Conservation (phyloP, 805 yeast genomes). For the Cyberlindnera japonica region DNA sequence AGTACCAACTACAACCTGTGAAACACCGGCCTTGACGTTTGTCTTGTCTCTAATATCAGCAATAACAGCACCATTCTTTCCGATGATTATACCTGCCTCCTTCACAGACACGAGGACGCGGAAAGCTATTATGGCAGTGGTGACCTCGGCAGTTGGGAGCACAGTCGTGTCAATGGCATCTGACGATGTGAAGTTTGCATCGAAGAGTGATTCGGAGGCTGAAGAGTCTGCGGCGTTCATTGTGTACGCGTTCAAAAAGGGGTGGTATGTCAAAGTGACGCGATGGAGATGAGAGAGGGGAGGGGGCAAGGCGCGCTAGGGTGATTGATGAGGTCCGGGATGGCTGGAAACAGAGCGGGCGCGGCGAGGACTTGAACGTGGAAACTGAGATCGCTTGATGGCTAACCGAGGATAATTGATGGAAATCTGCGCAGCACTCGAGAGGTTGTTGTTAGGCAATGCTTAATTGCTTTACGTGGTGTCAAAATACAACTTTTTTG, state of each 20-base stretch:
- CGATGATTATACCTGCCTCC: conserved; percentile 89
- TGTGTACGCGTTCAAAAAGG: not conserved
- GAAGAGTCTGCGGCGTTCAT: conserved; percentile 8
- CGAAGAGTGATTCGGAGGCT: conserved; percentile 26
- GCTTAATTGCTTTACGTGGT: no score
- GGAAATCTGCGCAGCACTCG: no score
- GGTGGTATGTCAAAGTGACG: not conserved
- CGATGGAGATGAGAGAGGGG: conserved; percentile 4
- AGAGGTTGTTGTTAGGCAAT: no score
- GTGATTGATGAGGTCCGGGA: no score
- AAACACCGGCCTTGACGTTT: conserved; percentile 80
- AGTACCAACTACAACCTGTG: conserved; percentile 74
- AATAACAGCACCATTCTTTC: conserved; percentile 77
- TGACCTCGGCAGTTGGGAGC: conserved; percentile 22
- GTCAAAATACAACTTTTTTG: no score
- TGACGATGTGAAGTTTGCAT: conserved; percentile 22
- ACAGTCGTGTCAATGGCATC: conserved; percentile 18
- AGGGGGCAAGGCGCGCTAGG: not conserved
- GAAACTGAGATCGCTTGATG: not conserved
- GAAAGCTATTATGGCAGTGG: conserved; percentile 27
- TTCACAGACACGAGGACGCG: conserved; percentile 69
- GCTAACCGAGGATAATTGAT: no score
- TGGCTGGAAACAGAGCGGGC: no score
- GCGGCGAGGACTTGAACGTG: not conserved
- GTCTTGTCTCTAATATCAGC: conserved; percentile 72